phyloP scores from a whole-genome alignment of 257 asterid genomes.

The Nemophila menziesii region DNA sequence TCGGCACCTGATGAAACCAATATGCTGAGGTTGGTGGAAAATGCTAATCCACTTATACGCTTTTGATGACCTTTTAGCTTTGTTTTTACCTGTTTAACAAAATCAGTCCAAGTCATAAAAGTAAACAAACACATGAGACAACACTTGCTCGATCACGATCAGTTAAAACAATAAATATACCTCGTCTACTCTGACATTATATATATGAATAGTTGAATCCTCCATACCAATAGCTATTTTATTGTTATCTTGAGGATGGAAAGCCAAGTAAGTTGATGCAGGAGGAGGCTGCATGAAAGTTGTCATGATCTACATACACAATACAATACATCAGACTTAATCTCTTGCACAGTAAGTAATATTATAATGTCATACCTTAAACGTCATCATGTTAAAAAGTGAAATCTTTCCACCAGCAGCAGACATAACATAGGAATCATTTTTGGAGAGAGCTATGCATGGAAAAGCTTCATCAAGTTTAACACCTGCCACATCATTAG shows the following conservation, averaged over 20 bases:
- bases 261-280: conserved; percentile 82
- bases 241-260: conserved; percentile 95
- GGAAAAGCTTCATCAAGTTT: conserved; percentile 31
- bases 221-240: conserved; percentile 95
- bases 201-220: conserved; percentile 94
- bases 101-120: neutral
- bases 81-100: conserved; percentile 52
- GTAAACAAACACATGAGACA: neutral
- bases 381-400: conserved; percentile 29
- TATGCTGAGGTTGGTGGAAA: conserved; percentile 71
- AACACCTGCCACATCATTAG: conserved; percentile 23
- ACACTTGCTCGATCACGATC: neutral
- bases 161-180: conserved; percentile 18
- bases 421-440: conserved; percentile 30
- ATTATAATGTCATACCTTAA: conserved; percentile 11
- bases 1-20: conserved; percentile 94
- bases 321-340: conserved; percentile 6
- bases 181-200: conserved; percentile 90
- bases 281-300: conserved; percentile 99
- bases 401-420: conserved; percentile 33
- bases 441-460: conserved; percentile 29
- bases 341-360: neutral
- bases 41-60: conserved; percentile 88
- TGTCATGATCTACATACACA: conserved; percentile 60
- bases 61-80: conserved; percentile 80